Evolutionary conservation across 2,329 filamentous ascomycete species (phyloP).

Genomic region (Calonectria fujianensis): DNA sequence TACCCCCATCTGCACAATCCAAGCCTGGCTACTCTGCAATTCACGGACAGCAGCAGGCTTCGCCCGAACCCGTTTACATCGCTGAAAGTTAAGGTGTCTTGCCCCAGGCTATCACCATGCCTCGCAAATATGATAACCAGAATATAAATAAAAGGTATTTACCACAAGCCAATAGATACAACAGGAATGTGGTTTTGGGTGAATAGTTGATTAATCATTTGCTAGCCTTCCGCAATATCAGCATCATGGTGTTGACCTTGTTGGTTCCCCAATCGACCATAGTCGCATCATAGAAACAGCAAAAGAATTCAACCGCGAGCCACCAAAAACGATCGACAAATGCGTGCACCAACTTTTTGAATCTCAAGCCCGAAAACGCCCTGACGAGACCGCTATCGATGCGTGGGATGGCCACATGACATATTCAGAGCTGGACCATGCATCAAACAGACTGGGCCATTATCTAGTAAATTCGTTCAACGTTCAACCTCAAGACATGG

Average conservation of each 20-base stretch:
- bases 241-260: not conserved
- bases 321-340: not conserved
- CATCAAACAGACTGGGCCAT: constrained; percentile 25
- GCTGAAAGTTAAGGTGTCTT: not conserved
- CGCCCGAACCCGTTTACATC: too few relatives aligned
- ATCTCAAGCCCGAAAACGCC: constrained; percentile 17
- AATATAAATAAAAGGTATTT: not conserved
- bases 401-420: constrained; percentile 55
- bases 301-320: not conserved
- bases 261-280: not conserved
- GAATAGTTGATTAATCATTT: not conserved
- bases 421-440: constrained; percentile 40
- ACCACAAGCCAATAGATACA: not conserved
- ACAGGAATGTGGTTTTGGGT: not conserved
- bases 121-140: not conserved
- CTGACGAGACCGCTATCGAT: constrained; percentile 43
- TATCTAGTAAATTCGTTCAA: constrained; percentile 7
- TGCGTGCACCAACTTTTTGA: constrained; percentile 50
- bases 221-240: not conserved
- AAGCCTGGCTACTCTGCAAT: too few relatives aligned
- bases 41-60: too few relatives aligned
- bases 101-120: not conserved
- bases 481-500: not conserved
- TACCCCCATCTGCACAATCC: too few relatives aligned
- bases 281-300: not conserved